Evolutionary conservation across 129 eudicot species (phyloP).

Genomic region (Sambucus nigra): DNA sequence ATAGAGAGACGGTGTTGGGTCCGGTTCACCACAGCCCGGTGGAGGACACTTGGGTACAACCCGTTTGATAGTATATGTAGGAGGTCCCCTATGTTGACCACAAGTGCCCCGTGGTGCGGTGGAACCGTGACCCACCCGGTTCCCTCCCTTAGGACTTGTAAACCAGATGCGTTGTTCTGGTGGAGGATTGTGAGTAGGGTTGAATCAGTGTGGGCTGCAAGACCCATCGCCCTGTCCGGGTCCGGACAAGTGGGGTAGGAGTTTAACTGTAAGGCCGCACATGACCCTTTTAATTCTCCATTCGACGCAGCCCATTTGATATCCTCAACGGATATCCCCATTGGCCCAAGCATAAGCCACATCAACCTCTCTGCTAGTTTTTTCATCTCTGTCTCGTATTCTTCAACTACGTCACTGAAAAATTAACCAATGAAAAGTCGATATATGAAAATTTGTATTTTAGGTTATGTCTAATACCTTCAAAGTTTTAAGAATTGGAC

Average conservation of each 20-base stretch:
- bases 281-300: slow-evolving; percentile 28
- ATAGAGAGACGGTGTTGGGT: slow-evolving; percentile 59
- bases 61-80: slow-evolving; percentile 83
- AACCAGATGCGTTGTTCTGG: slow-evolving; percentile 70
- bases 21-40: slow-evolving; percentile 78
- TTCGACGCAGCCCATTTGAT: slow-evolving; percentile 40
- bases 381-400: slow-evolving; percentile 56
- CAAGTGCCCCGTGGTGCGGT: slow-evolving; percentile 56
- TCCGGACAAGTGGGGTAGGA: slow-evolving; percentile 94
- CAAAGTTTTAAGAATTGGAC: neutral
- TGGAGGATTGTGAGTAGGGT: slow-evolving; percentile 71
- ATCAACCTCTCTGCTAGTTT: slow-evolving; percentile 51
- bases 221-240: slow-evolving; percentile 91
- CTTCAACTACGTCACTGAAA: slow-evolving; percentile 60
- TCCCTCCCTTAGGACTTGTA: slow-evolving; percentile 56
- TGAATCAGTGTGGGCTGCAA: slow-evolving; percentile 66
- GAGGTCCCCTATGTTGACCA: slow-evolving; percentile 71
- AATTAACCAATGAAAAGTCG: neutral
- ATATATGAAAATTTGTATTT: too few relatives aligned
- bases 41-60: slow-evolving; percentile 71
- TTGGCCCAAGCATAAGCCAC: slow-evolving; percentile 68
- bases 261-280: slow-evolving; percentile 71
- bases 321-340: slow-evolving; percentile 49
- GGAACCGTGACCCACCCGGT: slow-evolving; percentile 65
- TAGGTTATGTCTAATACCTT: too few relatives aligned